A percentile compares a stretch with the other conserved stretches of the same genome.
Conservation (phyloP, 768 basidiomycete genomes). For the Rhizopogon vesiculosus region DNA sequence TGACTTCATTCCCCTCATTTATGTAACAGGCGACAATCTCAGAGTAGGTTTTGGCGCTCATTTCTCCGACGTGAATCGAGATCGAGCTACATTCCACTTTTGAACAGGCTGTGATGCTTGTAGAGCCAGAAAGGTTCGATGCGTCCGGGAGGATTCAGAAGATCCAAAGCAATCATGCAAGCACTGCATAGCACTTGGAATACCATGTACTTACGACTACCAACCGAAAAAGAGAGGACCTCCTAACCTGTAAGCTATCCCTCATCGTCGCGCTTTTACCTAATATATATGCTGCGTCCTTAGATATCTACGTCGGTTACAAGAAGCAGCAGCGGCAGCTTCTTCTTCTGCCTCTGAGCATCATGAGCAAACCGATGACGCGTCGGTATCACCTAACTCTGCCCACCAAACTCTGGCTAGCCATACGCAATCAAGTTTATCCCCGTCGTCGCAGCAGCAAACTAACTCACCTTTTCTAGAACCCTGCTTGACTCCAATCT, state of each 20-base stretch:
- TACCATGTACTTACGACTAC: slow-evolving; percentile 88
- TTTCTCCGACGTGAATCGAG: slow-evolving; percentile 12
- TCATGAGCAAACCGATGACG: slow-evolving; percentile 28
- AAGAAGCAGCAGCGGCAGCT: slow-evolving; percentile 64
- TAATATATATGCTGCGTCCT: not conserved
- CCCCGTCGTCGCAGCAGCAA: slow-evolving; percentile 32
- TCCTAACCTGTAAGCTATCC: slow-evolving; percentile 70
- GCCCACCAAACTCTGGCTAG: slow-evolving; percentile 34
- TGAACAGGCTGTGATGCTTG: slow-evolving; percentile 78
- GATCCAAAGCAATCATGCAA: slow-evolving; percentile 80
- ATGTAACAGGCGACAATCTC: slow-evolving; percentile 69
- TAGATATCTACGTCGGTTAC: slow-evolving; percentile 76
- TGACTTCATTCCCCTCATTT: slow-evolving; percentile 26
- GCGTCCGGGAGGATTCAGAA: slow-evolving; percentile 74
- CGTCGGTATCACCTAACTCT: slow-evolving; percentile 42
- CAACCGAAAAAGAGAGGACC: slow-evolving; percentile 93
- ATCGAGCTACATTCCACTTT: slow-evolving; percentile 14
- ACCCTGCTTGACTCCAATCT: slow-evolving; percentile 37
- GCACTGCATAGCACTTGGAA: slow-evolving; percentile 77
- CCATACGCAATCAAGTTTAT: slow-evolving; percentile 42
- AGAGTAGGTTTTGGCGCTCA: slow-evolving; percentile 49
- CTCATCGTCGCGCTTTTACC: not conserved
- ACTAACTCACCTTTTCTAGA: slow-evolving; percentile 44
- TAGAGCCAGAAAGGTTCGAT: slow-evolving; percentile 82
- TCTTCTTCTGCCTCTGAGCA: slow-evolving; percentile 35